Percentiles rank a stretch among this genome's conserved stretches.
These are phyloP conservation scores for Cerioporus squamosus DNA, from an alignment of 1,284 basidiomycete genomes.

Conservation along the genomic window DNA sequence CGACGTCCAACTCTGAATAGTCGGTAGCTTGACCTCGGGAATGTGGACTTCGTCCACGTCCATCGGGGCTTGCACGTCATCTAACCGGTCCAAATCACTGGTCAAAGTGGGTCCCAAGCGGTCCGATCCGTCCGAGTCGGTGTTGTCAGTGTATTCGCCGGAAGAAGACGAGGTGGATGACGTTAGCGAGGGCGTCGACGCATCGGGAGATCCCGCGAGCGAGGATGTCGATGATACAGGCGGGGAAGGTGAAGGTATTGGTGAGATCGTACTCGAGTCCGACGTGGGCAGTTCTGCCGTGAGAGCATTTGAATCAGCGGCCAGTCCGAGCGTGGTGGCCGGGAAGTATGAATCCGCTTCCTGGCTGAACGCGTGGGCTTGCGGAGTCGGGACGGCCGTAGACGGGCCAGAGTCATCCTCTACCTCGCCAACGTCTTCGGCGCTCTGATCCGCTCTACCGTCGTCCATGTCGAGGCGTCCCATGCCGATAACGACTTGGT, in stretches of 20 bases:
- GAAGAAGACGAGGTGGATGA: conserved; percentile 29
- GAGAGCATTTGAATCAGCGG: neutral
- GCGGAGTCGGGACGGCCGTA: conserved; percentile 26
- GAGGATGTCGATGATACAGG: conserved; percentile 24
- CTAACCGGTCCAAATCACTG: neutral
- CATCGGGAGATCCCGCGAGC: conserved; percentile 17
- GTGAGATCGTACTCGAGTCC: conserved; percentile 11
- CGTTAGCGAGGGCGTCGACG: conserved; percentile 27
- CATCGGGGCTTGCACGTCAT: conserved; percentile 9
- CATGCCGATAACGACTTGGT: conserved; percentile 88
- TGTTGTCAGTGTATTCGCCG: conserved; percentile 12
- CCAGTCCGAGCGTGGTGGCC: conserved; percentile 8
- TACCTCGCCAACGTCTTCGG: conserved; percentile 36
- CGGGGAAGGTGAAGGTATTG: conserved; percentile 19
- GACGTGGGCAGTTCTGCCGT: conserved; percentile 5
- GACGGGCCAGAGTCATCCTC: conserved; percentile 15
- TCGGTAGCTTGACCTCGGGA: conserved; percentile 6
- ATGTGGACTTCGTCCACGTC: conserved; percentile 11
- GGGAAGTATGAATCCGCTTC: conserved; percentile 36
- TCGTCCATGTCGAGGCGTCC: conserved; percentile 65
- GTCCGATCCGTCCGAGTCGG: conserved; percentile 10
- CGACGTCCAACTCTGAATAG: conserved; percentile 10
- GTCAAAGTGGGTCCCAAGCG: conserved; percentile 6
- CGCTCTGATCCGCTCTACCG: conserved; percentile 6
- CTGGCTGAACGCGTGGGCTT: neutral